Evolutionary conservation across 495 filamentous ascomycete genomes (phyloP).

Genomic region (Cercophora sp.): DNA sequence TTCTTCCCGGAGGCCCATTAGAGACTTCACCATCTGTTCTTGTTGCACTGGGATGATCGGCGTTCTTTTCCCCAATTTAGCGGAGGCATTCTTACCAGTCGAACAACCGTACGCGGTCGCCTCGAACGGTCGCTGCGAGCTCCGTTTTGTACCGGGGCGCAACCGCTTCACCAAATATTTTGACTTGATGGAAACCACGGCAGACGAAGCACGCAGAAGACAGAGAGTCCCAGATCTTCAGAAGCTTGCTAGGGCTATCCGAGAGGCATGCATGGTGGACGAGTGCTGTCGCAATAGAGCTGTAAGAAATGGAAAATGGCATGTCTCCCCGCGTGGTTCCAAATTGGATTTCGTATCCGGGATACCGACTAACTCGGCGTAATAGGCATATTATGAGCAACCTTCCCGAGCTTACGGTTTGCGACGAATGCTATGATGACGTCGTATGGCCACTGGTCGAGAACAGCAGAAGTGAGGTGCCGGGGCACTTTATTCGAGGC

Average conservation of each 20-base stretch:
- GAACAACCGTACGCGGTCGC: conserved; percentile 34
- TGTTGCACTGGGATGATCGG: conserved; percentile 40
- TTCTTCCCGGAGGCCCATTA: conserved; percentile 24
- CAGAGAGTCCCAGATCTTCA: conserved; percentile 32
- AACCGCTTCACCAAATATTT: conserved; percentile 43
- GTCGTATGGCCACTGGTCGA: conserved; percentile 62
- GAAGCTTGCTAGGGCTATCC: conserved; percentile 33
- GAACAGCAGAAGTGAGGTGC: conserved; percentile 42
- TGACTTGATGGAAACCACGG: conserved; percentile 37
- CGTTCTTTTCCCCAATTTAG: conserved; percentile 40
- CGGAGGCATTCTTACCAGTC: conserved; percentile 35
- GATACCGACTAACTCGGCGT: not conserved
- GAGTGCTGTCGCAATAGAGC: conserved; percentile 34
- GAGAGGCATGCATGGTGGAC: conserved; percentile 27
- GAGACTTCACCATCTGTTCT: conserved; percentile 38
- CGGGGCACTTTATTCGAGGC: conserved; percentile 53
- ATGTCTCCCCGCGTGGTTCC: not conserved
- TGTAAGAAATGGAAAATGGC: conserved; percentile 30
- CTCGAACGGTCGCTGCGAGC: conserved; percentile 35
- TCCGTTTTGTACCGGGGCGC: conserved; percentile 33
- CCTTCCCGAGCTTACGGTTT: conserved; percentile 40
- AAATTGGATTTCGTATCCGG: too few species aligned
- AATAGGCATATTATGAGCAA: conserved; percentile 33
- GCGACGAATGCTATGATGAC: conserved; percentile 58
- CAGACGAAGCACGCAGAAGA: conserved; percentile 32